Evolutionary conservation across 2,329 filamentous ascomycete species (phyloP).

Genomic region (Esteya vermicola): DNA sequence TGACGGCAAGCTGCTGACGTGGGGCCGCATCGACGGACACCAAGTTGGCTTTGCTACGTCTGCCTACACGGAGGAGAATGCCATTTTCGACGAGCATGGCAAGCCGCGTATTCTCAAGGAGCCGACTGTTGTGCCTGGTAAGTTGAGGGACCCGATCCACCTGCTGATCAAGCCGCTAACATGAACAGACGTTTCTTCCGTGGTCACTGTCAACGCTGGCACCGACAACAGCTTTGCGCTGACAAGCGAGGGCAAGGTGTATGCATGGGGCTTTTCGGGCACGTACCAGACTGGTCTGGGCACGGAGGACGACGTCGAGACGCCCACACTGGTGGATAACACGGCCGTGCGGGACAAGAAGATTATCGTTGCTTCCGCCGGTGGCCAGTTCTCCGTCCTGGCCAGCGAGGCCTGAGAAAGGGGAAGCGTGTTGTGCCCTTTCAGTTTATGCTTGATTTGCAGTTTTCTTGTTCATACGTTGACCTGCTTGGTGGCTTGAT

Average conservation of each 20-base stretch:
- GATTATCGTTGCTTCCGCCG: slow-evolving; percentile 68
- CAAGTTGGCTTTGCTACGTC: slow-evolving; percentile 43
- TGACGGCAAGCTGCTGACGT: slow-evolving; percentile 42
- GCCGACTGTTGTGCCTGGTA: slow-evolving; percentile 47
- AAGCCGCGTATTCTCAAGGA: slow-evolving; percentile 57
- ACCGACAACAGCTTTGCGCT: slow-evolving; percentile 64
- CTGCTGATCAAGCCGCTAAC: neutral
- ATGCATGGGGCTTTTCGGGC: slow-evolving; percentile 66
- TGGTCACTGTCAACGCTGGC: slow-evolving; percentile 44
- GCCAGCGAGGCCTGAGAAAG: slow-evolving; percentile 23
- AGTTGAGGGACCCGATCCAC: slow-evolving; percentile 11
- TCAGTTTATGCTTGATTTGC: neutral
- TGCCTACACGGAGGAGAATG: slow-evolving; percentile 39
- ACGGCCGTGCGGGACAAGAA: slow-evolving; percentile 63
- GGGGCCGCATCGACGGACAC: slow-evolving; percentile 43
- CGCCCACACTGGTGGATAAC: slow-evolving; percentile 72
- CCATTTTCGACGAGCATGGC: slow-evolving; percentile 49
- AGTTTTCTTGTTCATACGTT: too few species aligned
- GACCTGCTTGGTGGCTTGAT: neutral
- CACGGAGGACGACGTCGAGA: slow-evolving; percentile 62
- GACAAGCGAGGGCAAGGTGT: slow-evolving; percentile 53
- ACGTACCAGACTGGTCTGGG: slow-evolving; percentile 73
- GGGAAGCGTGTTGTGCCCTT: neutral
- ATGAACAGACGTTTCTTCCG: slow-evolving; percentile 32
- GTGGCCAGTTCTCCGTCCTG: slow-evolving; percentile 69